Evolutionary conservation across 805 yeast species (phyloP).

Genomic region (Blastobotrys attinorum): DNA sequence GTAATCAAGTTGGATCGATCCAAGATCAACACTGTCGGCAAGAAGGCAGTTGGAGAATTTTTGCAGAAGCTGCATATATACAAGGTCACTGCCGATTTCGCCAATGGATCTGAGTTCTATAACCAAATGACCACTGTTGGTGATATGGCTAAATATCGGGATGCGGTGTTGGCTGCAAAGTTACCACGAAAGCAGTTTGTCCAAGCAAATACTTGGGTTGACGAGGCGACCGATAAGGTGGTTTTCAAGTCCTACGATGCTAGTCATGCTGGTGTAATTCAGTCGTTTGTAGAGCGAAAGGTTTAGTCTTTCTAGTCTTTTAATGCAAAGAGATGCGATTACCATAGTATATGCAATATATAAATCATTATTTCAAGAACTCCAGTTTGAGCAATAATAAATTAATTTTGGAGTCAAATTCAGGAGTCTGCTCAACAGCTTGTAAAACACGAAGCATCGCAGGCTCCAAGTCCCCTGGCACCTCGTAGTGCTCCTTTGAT

Average conservation of each 20-base stretch:
- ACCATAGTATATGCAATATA: not conserved
- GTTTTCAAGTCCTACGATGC: slow-evolving; percentile 68
- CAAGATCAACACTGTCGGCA: slow-evolving; percentile 63
- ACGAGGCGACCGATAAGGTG: slow-evolving; percentile 34
- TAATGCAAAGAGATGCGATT: too few species aligned
- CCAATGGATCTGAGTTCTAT: slow-evolving; percentile 56
- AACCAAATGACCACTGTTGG: slow-evolving; percentile 52
- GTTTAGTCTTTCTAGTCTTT: slow-evolving; percentile 17
- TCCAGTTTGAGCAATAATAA: slow-evolving; percentile 1
- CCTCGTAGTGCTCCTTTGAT: too few species aligned
- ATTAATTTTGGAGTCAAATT: not conserved
- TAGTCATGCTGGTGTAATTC: slow-evolving; percentile 66
- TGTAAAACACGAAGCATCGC: not conserved
- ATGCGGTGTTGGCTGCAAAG: slow-evolving; percentile 59
- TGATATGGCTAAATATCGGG: slow-evolving; percentile 59
- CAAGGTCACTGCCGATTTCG: slow-evolving; percentile 70
- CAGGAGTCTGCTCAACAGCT: not conserved
- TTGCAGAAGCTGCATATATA: slow-evolving; percentile 65
- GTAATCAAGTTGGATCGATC: slow-evolving; percentile 49
- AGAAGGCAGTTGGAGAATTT: slow-evolving; percentile 63
- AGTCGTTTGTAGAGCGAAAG: slow-evolving; percentile 62
- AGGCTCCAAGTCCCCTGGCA: not conserved
- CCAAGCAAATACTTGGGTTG: slow-evolving; percentile 64
- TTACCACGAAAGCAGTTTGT: slow-evolving; percentile 78
- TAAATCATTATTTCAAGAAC: not conserved